A percentile compares a stretch with the other conserved stretches of the same genome.
Evolutionary conservation across 441 rosid species (phyloP).

Genomic region (Lepidium campestre): DNA sequence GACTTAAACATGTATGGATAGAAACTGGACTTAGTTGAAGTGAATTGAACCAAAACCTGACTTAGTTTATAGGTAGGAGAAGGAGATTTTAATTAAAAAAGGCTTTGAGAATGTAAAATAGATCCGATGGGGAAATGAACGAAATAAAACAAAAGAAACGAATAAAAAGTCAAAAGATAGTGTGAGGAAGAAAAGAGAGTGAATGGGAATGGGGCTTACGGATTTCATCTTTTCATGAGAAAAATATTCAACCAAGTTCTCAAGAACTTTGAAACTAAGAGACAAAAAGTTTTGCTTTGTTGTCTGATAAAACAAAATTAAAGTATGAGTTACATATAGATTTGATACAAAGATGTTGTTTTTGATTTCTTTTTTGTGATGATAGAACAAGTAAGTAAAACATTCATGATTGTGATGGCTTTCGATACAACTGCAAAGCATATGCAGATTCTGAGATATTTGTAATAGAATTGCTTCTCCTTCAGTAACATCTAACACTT

Average conservation of each 20-base stretch:
- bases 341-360: conserved; percentile 20
- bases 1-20: background rate
- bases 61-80: background rate
- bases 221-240: conserved; percentile 14
- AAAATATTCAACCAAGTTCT: conserved; percentile 1
- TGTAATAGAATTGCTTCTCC: conserved; percentile 37
- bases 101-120: background rate
- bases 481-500: conserved; percentile 31
- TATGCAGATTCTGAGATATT: conserved; percentile 39
- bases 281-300: background rate
- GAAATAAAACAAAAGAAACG: background rate
- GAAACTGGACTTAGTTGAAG: background rate
- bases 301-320: conserved; percentile 4
- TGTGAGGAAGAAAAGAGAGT: conserved; percentile 13
- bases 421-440: conserved; percentile 38
- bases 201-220: conserved; percentile 24
- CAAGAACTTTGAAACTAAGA: background rate
- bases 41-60: background rate
- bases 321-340: conserved; percentile 21
- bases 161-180: conserved; percentile 16
- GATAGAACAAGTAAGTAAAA: background rate
- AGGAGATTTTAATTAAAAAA: background rate
- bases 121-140: background rate
- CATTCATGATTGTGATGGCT: conserved; percentile 32
- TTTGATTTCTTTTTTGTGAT: conserved; percentile 12